Base-by-base conservation (phyloP, 331 rosid species). In the Quercus phellos region DNA sequence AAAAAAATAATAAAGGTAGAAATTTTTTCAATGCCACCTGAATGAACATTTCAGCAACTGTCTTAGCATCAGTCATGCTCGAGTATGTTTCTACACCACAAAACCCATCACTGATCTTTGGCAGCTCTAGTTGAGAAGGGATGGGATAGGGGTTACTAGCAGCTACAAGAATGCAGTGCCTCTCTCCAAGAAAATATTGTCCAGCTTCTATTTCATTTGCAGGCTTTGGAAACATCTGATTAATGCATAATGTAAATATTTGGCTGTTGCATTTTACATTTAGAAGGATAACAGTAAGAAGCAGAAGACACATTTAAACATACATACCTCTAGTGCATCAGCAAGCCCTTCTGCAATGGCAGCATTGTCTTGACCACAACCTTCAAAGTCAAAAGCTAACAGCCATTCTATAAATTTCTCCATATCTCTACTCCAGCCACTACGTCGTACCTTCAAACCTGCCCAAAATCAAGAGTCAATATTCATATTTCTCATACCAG, bases 171-270 rank as follows among this genome's bases (percentile, higher is more conserved):
- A 77, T 68, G 46, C 81, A 77, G 27, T 69, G 75, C 75, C 53
- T 77, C 58, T 77, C 81, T 9, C 21, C 53, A 24, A 18, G 13
- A 22, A 54, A 18, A 16, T 69, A 51, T 32, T 55, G n/a, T 9
- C 6, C 19, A 6, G 51, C 12, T 51, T 4, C 35, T 11, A 0
- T 4, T 68, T 16, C 69, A 32, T 21, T 51, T 2, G 46, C 17
- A 24, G 58, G 75, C 76, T 77, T 77, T 29, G 81, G 68, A 77
- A 77, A 26, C 81, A 77, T 77, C 81, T 77, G 68, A 59, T 60
- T 18, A 17, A 32, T 32, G n/a, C 30, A 5, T 18, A 22, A 30
- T 24, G 6, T 27, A 43, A 17, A 71, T 27, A 18, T 6, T 68
- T 38, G 11, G n/a, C 4, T 2, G 42, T 8, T 3, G 42, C 1